phyloP scores from a whole-genome alignment of 2,329 filamentous ascomycete species.

The Xylaria digitata region DNA sequence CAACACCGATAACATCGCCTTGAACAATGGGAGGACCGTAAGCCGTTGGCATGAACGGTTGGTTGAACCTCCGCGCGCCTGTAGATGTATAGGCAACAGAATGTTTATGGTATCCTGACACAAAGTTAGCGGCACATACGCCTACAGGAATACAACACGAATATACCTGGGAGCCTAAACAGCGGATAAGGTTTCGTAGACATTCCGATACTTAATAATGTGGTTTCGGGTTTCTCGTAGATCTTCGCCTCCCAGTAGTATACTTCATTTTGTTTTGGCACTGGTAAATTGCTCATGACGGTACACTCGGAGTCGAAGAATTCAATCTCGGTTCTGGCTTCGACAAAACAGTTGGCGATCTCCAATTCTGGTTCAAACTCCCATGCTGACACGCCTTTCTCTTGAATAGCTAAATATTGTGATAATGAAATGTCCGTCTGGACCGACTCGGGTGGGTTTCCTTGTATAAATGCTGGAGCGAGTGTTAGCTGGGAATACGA shows the following conservation, averaged over 20 bases:
- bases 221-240: slow-evolving; percentile 94
- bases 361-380: slow-evolving; percentile 99
- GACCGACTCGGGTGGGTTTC: slow-evolving; percentile 92
- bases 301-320: slow-evolving; percentile 99
- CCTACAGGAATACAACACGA: not conserved
- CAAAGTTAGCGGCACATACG: slow-evolving; percentile 27
- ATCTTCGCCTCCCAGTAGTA: slow-evolving; percentile 99
- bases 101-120: slow-evolving; percentile 85
- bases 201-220: slow-evolving; percentile 89
- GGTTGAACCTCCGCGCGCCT: slow-evolving; percentile 88
- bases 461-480: slow-evolving; percentile 84
- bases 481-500: slow-evolving; percentile 11
- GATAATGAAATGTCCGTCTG: slow-evolving; percentile 98
- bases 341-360: slow-evolving; percentile 98
- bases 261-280: slow-evolving; percentile 98
- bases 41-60: slow-evolving; percentile 82
- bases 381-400: slow-evolving; percentile 99
- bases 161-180: slow-evolving; percentile 89
- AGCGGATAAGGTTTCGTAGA: slow-evolving; percentile 97
- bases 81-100: slow-evolving; percentile 92
- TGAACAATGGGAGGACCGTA: slow-evolving; percentile 90
- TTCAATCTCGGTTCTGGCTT: slow-evolving; percentile 95
- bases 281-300: slow-evolving; percentile 94
- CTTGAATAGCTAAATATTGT: slow-evolving; percentile 97
- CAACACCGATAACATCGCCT: slow-evolving; percentile 95